Conservation (phyloP, 305 asterid genomes). For the Fraxinus velutina region DNA sequence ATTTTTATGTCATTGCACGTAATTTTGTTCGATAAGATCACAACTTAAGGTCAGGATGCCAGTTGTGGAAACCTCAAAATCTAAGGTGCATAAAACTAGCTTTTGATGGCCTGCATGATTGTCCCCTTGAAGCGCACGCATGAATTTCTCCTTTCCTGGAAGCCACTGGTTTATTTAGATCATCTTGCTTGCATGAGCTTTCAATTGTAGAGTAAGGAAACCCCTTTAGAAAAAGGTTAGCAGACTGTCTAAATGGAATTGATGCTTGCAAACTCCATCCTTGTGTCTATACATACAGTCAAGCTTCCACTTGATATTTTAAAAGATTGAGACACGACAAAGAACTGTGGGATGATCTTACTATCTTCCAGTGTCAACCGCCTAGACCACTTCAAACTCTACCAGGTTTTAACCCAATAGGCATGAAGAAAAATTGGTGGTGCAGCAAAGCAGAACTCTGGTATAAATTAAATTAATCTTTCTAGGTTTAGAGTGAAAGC, state of each 20-base stretch:
- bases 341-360: not conserved
- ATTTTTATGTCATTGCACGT: not conserved
- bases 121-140: not conserved
- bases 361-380: slow-evolving; percentile 1
- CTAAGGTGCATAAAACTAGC: not conserved
- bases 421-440: not conserved
- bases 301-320: not conserved
- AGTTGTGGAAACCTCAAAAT: not conserved
- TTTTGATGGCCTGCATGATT: not conserved
- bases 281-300: not conserved
- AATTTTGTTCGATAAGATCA: slow-evolving; percentile 4
- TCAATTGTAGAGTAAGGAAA: not conserved
- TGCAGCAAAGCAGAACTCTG: slow-evolving; percentile 8
- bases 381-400: not conserved
- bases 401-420: not conserved
- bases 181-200: not conserved
- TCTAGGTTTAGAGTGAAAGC: not conserved
- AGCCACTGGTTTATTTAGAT: not conserved
- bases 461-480: slow-evolving; percentile 11
- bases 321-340: not conserved
- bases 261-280: not conserved
- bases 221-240: not conserved
- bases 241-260: not conserved
- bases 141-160: slow-evolving; percentile 4
- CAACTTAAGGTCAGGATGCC: not conserved